Evolutionary conservation across 768 basidiomycete genomes (phyloP).

Genomic region (Scleroderma citrinum): DNA sequence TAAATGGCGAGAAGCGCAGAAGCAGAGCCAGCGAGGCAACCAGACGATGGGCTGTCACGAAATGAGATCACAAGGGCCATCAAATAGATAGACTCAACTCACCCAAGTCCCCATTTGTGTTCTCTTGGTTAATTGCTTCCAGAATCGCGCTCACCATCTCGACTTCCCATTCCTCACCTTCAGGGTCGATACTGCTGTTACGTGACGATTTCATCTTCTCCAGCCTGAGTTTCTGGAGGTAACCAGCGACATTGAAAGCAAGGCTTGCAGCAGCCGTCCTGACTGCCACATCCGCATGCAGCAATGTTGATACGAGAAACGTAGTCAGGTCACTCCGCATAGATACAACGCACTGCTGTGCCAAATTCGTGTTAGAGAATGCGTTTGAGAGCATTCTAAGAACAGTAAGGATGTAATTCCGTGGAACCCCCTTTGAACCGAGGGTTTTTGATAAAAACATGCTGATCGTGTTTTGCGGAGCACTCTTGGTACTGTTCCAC

Average conservation of each 20-base stretch:
- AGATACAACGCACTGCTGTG: conserved; percentile 34
- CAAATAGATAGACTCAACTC: conserved; percentile 27
- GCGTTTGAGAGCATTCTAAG: conserved; percentile 67
- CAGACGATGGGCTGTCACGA: conserved; percentile 68
- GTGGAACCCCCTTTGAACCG: conserved; percentile 24
- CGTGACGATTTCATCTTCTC: conserved; percentile 32
- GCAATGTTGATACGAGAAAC: conserved; percentile 58
- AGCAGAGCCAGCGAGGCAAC: conserved; percentile 73
- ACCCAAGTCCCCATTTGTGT: conserved; percentile 76
- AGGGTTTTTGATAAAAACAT: conserved; percentile 43
- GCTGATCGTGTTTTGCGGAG: conserved; percentile 37
- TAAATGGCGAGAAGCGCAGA: conserved; percentile 68
- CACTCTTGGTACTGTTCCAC: conserved; percentile 38
- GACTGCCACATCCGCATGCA: conserved; percentile 63
- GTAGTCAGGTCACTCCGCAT: conserved; percentile 37
- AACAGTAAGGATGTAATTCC: conserved; percentile 59
- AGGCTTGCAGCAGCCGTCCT: conserved; percentile 79
- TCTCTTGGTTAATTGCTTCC: conserved; percentile 71
- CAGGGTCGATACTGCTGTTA: conserved; percentile 32
- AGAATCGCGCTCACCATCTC: conserved; percentile 82
- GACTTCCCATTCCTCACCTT: conserved; percentile 77
- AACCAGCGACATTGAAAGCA: conserved; percentile 68
- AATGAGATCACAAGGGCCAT: not conserved
- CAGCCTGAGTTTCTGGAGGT: conserved; percentile 57
- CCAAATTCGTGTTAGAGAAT: conserved; percentile 42